Conservation (phyloP, 1,284 basidiomycete genomes). For the Pseudozyma sp. region DNA sequence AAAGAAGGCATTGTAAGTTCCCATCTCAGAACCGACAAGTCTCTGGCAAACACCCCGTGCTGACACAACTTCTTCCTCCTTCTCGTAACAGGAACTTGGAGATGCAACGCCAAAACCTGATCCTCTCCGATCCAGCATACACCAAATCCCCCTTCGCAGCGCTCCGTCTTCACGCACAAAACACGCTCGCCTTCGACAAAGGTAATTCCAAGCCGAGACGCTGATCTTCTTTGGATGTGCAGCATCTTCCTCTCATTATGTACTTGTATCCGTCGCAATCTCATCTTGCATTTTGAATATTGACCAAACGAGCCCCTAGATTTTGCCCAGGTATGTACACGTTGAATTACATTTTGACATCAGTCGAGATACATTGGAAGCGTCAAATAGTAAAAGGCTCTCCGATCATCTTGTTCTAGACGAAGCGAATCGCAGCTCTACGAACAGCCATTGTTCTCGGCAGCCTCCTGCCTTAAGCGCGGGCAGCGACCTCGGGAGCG, state of each 20-base stretch:
- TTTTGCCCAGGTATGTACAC: conserved; percentile 8
- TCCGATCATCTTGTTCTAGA: neutral
- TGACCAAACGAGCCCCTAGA: neutral
- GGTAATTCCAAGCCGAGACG: conserved; percentile 15
- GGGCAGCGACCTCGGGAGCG: conserved; percentile 59
- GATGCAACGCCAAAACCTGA: conserved; percentile 56
- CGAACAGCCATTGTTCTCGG: neutral
- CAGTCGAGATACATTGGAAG: conserved; percentile 9
- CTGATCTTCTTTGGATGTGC: conserved; percentile 5
- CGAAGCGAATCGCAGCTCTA: neutral
- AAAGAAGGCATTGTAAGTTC: conserved; percentile 58
- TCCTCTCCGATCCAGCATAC: conserved; percentile 58
- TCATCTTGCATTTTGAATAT: neutral
- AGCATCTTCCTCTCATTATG: conserved; percentile 2
- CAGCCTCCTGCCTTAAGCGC: conserved; percentile 20
- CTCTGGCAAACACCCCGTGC: neutral
- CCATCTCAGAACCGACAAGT: neutral
- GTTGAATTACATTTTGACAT: conserved; percentile 15
- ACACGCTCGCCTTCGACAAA: conserved; percentile 56
- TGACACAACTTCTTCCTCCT: neutral
- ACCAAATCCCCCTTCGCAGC: conserved; percentile 61
- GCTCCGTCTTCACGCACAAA: conserved; percentile 60
- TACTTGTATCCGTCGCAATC: conserved; percentile 32
- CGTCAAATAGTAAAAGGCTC: conserved; percentile 5
- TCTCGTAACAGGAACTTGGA: conserved; percentile 46